These are phyloP conservation scores for Papilionanthe hybrid DNA, from an alignment of 116 monocot species.

Conservation along the genomic window DNA sequence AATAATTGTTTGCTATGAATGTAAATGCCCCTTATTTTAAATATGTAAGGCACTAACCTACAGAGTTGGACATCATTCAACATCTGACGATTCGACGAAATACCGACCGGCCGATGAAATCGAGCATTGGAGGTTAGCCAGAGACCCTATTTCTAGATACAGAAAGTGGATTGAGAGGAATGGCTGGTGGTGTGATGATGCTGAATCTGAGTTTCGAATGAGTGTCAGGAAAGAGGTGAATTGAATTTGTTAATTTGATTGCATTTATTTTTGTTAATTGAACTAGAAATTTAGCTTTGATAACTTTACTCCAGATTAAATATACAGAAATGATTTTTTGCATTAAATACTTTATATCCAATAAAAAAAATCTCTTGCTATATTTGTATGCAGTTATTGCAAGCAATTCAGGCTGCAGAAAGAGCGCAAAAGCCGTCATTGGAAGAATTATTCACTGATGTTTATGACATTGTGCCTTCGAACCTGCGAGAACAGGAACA, in stretches of 20 bases:
- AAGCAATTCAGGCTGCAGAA: constrained; percentile 48
- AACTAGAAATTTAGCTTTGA: too few species aligned
- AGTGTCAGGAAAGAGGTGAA: constrained; percentile 73
- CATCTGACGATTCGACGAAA: constrained; percentile 90
- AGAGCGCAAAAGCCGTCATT: constrained; percentile 33
- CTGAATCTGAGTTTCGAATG: constrained; percentile 59
- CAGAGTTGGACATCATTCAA: constrained; percentile 90
- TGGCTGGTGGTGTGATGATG: constrained; percentile 80
- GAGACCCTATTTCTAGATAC: constrained; percentile 90
- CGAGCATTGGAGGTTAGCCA: constrained; percentile 73
- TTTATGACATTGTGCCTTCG: constrained; percentile 41
- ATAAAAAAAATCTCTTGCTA: too few species aligned
- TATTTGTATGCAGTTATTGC: constrained; percentile 25
- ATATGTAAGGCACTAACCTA: constrained; percentile 74
- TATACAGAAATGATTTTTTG: too few species aligned
- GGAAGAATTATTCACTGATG: constrained; percentile 44
- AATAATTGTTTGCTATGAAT: too few species aligned
- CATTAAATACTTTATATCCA: too few species aligned
- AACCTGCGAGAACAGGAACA: constrained; percentile 49
- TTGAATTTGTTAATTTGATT: neutral
- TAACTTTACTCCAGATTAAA: too few species aligned
- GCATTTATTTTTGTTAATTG: neutral
- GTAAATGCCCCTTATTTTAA: neutral
- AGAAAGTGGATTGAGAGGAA: constrained; percentile 88
- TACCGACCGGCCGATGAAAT: constrained; percentile 75